Evolutionary conservation across 208 protist species (phyloP).

Genomic region (Tetramitus jugosus): DNA sequence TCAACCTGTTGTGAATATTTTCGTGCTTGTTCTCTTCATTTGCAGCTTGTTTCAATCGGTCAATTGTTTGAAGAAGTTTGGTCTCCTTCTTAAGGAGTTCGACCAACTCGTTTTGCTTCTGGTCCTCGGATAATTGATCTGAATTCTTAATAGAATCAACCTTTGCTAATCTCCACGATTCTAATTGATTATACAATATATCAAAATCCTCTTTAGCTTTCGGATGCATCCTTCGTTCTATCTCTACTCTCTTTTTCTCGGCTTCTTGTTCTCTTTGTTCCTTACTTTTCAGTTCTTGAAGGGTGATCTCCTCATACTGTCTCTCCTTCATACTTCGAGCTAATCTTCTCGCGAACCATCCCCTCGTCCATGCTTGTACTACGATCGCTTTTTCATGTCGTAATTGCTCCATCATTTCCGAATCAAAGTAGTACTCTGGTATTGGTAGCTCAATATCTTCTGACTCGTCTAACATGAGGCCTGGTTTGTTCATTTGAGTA

Average conservation of each 20-base stretch:
- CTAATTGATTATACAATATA: slow-evolving; percentile 72
- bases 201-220: slow-evolving; percentile 78
- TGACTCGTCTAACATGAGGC: slow-evolving; percentile 52
- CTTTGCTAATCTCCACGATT: slow-evolving; percentile 72
- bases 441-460: slow-evolving; percentile 51
- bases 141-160: slow-evolving; percentile 60
- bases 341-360: slow-evolving; percentile 75
- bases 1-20: slow-evolving; percentile 46
- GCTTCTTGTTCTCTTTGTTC: slow-evolving; percentile 56
- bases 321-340: slow-evolving; percentile 51
- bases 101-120: slow-evolving; percentile 55
- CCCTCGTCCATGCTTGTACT: slow-evolving; percentile 78
- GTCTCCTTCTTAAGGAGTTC: slow-evolving; percentile 84
- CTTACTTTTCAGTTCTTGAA: slow-evolving; percentile 48
- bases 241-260: slow-evolving; percentile 57
- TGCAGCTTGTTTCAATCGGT: slow-evolving; percentile 64
- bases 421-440: slow-evolving; percentile 71
- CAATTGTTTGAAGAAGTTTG: slow-evolving; percentile 86
- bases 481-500: slow-evolving; percentile 70
- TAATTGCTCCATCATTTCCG: slow-evolving; percentile 53
- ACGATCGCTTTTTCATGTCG: slow-evolving; percentile 62
- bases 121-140: slow-evolving; percentile 42
- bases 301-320: slow-evolving; percentile 51
- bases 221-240: slow-evolving; percentile 75
- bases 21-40: slow-evolving; percentile 51